A percentile compares a stretch with the other conserved stretches of the same genome.
Evolutionary conservation across 2,329 filamentous ascomycete genomes (phyloP).

Genomic region (Laburnicola sp.): DNA sequence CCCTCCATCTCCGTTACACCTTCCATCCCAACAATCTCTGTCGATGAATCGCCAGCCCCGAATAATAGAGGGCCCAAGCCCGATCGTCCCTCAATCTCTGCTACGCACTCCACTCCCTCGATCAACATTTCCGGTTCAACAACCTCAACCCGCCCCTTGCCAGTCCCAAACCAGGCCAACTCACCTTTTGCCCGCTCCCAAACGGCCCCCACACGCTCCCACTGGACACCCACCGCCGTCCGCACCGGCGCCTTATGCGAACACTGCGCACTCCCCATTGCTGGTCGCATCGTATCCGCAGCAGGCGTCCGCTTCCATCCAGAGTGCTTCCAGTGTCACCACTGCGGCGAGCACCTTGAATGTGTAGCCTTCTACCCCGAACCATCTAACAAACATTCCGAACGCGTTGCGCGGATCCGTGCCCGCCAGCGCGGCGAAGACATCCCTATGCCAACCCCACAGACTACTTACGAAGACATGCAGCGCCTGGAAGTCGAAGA

Average conservation of each 20-base stretch:
- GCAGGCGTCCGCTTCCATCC: conserved; percentile 86
- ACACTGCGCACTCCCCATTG: conserved; percentile 80
- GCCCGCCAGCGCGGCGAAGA: conserved; percentile 59
- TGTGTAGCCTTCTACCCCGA: conserved; percentile 96
- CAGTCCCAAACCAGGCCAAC: conserved; percentile 51
- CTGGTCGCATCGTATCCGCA: conserved; percentile 86
- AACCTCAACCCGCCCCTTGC: conserved; percentile 53
- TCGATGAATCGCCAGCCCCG: conserved; percentile 22
- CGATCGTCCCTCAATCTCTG: conserved; percentile 30
- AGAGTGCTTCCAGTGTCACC: conserved; percentile 86
- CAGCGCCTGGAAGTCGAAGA: conserved; percentile 60
- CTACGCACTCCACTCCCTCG: conserved; percentile 28
- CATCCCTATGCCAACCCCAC: conserved; percentile 48
- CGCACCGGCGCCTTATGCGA: conserved; percentile 74
- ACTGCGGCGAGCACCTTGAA: conserved; percentile 85
- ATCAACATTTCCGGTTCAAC: conserved; percentile 33
- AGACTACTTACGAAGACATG: conserved; percentile 61
- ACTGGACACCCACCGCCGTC: conserved; percentile 51
- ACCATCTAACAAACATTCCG: conserved; percentile 70
- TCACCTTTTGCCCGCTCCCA: conserved; percentile 43
- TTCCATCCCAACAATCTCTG: conserved; percentile 21
- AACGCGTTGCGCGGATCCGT: conserved; percentile 73
- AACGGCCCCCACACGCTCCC: conserved; percentile 44
- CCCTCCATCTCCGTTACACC: conserved; percentile 22
- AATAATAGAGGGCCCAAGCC: conserved; percentile 9